These are phyloP conservation scores for Mesembryanthemum crystallinum DNA, from an alignment of 148 eudicot species.

Conservation along the genomic window DNA sequence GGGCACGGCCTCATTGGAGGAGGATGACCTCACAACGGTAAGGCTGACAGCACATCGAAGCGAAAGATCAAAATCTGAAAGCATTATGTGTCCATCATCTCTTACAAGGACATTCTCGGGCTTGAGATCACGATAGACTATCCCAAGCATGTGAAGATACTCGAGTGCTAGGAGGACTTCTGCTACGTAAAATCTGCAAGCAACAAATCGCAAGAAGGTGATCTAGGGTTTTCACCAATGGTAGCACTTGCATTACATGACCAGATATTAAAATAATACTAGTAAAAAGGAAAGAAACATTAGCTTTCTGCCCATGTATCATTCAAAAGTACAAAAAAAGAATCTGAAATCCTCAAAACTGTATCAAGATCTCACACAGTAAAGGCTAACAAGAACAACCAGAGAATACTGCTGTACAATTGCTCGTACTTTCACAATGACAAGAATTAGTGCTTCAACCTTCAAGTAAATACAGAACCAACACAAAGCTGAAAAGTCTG, in stretches of 20 bases:
- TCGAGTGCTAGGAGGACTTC: conserved; percentile 68
- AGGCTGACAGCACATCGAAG: conserved; percentile 70
- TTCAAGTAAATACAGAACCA: not conserved
- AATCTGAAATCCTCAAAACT: not conserved
- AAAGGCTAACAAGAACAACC: not conserved
- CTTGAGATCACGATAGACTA: conserved; percentile 64
- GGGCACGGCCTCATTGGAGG: conserved; percentile 35
- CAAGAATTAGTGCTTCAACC: not conserved
- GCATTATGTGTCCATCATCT: conserved; percentile 81
- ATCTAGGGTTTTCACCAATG: not conserved
- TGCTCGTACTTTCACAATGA: not conserved
- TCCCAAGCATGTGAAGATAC: conserved; percentile 82
- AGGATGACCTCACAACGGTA: conserved; percentile 50
- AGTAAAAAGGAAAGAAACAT: not conserved
- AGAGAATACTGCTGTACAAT: not conserved
- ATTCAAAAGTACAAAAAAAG: not conserved
- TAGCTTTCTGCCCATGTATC: not conserved
- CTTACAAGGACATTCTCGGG: conserved; percentile 75
- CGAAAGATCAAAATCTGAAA: conserved; percentile 70
- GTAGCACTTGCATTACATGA: not conserved
- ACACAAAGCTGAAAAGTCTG: not conserved
- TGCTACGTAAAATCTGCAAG: conserved; percentile 66
- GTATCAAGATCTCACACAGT: not conserved
- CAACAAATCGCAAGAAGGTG: conserved; percentile 2
- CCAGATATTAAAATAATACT: not conserved